Evolutionary conservation across 306 rosid genomes (phyloP).

Genomic region (Vigna radiata): DNA sequence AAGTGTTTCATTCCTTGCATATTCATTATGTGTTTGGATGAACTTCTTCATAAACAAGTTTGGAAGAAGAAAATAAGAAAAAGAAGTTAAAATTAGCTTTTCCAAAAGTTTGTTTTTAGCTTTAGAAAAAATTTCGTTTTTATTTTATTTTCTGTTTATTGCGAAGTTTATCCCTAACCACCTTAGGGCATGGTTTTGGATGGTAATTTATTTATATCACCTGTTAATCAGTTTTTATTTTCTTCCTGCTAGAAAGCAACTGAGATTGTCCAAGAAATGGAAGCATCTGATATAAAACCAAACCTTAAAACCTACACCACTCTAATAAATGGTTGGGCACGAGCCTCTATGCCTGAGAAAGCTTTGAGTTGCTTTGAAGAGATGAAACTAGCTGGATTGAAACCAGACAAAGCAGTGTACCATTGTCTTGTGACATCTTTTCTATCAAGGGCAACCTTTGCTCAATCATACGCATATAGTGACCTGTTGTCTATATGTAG

Average conservation of each 20-base stretch:
- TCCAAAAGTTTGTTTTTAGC: no score
- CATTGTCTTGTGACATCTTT: slow-evolving; percentile 96
- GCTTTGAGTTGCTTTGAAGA: slow-evolving; percentile 83
- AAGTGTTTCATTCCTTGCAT: neutral
- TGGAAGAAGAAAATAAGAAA: no score
- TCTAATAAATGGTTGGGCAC: slow-evolving; percentile 93
- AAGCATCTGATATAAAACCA: slow-evolving; percentile 78
- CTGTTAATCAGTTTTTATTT: slow-evolving; percentile 16
- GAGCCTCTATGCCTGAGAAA: slow-evolving; percentile 92
- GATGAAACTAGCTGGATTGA: slow-evolving; percentile 82
- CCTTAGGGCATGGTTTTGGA: slow-evolving; percentile 18
- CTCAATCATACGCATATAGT: slow-evolving; percentile 71
- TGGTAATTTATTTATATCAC: slow-evolving; percentile 31
- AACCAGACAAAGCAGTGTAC: slow-evolving; percentile 93
- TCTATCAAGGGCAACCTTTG: slow-evolving; percentile 86
- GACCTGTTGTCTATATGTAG: slow-evolving; percentile 69
- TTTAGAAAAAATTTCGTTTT: no score
- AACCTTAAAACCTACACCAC: slow-evolving; percentile 92
- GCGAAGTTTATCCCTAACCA: neutral
- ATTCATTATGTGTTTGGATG: neutral
- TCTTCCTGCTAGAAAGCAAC: slow-evolving; percentile 71
- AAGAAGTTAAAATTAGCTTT: no score
- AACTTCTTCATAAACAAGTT: neutral
- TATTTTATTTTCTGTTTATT: no score
- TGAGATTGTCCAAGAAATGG: slow-evolving; percentile 74